Base-by-base conservation (phyloP, 805 yeast species). In the Torulaspora microellipsoides region DNA sequence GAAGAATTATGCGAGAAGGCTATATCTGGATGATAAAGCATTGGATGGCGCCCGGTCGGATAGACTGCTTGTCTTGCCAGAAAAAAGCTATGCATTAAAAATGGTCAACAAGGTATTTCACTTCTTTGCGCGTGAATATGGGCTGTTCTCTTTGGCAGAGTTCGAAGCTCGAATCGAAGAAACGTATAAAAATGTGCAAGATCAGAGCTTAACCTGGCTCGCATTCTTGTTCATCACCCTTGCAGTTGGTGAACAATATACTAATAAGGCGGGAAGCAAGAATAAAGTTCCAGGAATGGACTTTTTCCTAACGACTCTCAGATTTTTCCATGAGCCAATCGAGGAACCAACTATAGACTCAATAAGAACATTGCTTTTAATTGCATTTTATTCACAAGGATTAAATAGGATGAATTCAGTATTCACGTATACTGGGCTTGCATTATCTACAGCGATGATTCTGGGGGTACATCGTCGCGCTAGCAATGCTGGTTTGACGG, bases 321-420 rank as follows among this genome's bases (percentile, higher is more conserved):
- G 57, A 46, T 56, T 54, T 35, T 64, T 63, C 42, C 56, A 54
- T 10, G 52, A 47, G 8, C 59, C 61, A 3, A 55, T 59, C 35
- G 72, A 68, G 47, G 59, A 59, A 40, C 71, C 70, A 14, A 53
- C 54, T 13, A 40, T 60, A n/a, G 52, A 58, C 10, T 43, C 52
- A 36, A 58, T 68, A 29, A 71, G 68, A 48, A 62, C 67, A 0
- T 58, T 64, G 31, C 46, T 66, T 15, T 45, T 67, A 32, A 51
- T 67, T 25, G 71, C 65, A 4, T 64, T 62, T 43, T 68, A 57
- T 40, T 59, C 60, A 30, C 72, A 66, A 43, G 63, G 68, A 9
- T 49, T 68, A 31, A 68, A 68, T 45, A 55, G 70, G 40, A 66
- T 66, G 3, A 64, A 68, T 10, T 53, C 65, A 1, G 61, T 67